Conservation (phyloP, 2,329 filamentous ascomycete species). For the Ceratocystis papillata region DNA sequence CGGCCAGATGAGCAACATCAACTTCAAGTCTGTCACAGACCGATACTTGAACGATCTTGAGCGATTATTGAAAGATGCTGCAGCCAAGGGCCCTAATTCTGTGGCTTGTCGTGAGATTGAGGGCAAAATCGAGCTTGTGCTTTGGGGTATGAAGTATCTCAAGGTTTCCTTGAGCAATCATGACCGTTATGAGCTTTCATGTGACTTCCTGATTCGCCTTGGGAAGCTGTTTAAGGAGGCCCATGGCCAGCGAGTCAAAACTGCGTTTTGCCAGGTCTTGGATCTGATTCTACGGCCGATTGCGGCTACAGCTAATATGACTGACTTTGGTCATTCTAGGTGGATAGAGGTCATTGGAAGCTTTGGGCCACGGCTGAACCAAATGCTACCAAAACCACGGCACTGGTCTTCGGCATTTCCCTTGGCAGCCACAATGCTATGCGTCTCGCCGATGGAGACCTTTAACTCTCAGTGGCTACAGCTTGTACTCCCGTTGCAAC, state of each 20-base stretch:
- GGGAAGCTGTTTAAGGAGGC: constrained; percentile 73
- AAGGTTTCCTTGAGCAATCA: constrained; percentile 63
- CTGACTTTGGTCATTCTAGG: constrained; percentile 66
- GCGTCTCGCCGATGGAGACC: constrained; percentile 71
- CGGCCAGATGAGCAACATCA: constrained; percentile 90
- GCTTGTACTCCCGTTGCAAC: constrained; percentile 63
- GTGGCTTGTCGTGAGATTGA: constrained; percentile 56
- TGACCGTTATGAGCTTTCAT: constrained; percentile 72
- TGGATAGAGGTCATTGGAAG: constrained; percentile 79
- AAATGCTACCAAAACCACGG: constrained; percentile 82
- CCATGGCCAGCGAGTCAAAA: constrained; percentile 82
- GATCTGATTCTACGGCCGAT: constrained; percentile 79
- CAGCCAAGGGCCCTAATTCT: constrained; percentile 53
- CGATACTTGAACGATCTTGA: constrained; percentile 76
- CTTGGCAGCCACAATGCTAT: constrained; percentile 74
- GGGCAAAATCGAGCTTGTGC: constrained; percentile 71
- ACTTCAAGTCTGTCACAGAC: constrained; percentile 72
- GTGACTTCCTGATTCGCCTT: constrained; percentile 74
- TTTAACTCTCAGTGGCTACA: constrained; percentile 83
- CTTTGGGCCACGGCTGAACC: constrained; percentile 64
- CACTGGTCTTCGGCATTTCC: constrained; percentile 89
- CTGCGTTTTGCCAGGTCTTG: constrained; percentile 86
- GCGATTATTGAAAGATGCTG: constrained; percentile 62
- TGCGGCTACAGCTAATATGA: constrained; percentile 64
- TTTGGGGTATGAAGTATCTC: constrained; percentile 85